Evolutionary conservation across 805 yeast genomes (phyloP), one percentile per base, ranked within the genome.

Genomic region (Saturnispora quitensis): DNA sequence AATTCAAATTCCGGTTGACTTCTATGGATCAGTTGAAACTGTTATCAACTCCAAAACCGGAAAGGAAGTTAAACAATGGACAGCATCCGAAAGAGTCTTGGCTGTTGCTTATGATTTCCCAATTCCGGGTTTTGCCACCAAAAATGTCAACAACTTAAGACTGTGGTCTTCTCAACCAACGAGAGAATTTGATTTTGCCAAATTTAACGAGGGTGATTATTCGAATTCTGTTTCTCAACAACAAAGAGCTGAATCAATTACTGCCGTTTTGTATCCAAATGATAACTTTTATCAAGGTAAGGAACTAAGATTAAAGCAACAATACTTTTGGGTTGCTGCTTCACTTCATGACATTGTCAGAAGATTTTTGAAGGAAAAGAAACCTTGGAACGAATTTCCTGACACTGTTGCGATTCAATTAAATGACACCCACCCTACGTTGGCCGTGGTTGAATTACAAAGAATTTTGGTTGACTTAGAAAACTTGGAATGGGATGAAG

Each of bases 241-340:
- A 68, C 96, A 89, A 68, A 75, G 81, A 51, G 97, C 97, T 3
- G 96, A 88, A 68, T 82, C 95, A 24, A 88, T 89, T 61, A 88
- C 97, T 36, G 88, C 97, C 5, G 96, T 89, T 17, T 73, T 89
- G 63, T 89, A 89, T 68, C 97, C 97, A 57, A 89, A 89, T 69
- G 97, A 89, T 67, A 90, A 89, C 68, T 90, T 89, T 66, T 85
- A 86, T 63, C 78, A 81, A 58, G 97, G 97, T 61, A 89, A 90
- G 69, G 96, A 88, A 66, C 76, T 89, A 64, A 81, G 97, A 66
- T 78, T 89, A 68, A 90, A 90, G 69, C 97, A 89, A 73, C 97
- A 89, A 70, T 90, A 89, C 70, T 90, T 89, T 71, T 89, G 97
- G 97, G 96, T 90, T 50, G 83, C 95, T 48, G 97, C 97, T 34